phyloP scores from a whole-genome alignment of 805 yeast genomes.

The Metschnikowia continentalis region DNA sequence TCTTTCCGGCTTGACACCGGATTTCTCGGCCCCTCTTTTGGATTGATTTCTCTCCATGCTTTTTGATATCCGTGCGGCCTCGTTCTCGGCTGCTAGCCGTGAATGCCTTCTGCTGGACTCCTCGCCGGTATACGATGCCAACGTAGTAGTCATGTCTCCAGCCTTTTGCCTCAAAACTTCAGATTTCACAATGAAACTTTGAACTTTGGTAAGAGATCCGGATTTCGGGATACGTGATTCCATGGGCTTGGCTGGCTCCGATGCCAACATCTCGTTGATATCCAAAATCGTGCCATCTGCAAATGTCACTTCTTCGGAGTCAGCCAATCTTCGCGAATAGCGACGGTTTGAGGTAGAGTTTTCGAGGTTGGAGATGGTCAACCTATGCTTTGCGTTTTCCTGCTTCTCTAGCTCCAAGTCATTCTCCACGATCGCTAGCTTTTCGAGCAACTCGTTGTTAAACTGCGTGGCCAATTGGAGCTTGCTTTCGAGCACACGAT shows the following conservation, averaged over 20 bases:
- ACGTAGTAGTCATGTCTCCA: slow-evolving; percentile 13
- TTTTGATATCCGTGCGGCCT: neutral
- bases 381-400: slow-evolving; percentile 12
- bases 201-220: slow-evolving; percentile 29
- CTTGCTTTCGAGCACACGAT: slow-evolving; percentile 32
- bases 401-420: slow-evolving; percentile 25
- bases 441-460: slow-evolving; percentile 41
- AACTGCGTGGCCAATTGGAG: slow-evolving; percentile 32
- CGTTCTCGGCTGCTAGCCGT: neutral
- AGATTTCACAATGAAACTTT: slow-evolving; percentile 25
- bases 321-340: slow-evolving; percentile 1
- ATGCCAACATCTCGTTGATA: slow-evolving; percentile 18
- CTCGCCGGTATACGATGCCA: slow-evolving; percentile 7
- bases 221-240: slow-evolving; percentile 19
- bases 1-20: neutral
- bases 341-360: slow-evolving; percentile 2
- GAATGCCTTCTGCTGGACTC: slow-evolving; percentile 2
- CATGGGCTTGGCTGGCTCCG: slow-evolving; percentile 11
- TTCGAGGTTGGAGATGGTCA: slow-evolving; percentile 14
- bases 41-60: neutral
- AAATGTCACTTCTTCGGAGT: slow-evolving; percentile 12
- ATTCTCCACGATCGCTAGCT: slow-evolving; percentile 39
- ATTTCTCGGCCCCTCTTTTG: neutral
- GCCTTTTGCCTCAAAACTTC: slow-evolving; percentile 14
- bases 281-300: slow-evolving; percentile 17